Conservation (phyloP, 2,329 filamentous ascomycete species). For the Penicillium sp. region DNA sequence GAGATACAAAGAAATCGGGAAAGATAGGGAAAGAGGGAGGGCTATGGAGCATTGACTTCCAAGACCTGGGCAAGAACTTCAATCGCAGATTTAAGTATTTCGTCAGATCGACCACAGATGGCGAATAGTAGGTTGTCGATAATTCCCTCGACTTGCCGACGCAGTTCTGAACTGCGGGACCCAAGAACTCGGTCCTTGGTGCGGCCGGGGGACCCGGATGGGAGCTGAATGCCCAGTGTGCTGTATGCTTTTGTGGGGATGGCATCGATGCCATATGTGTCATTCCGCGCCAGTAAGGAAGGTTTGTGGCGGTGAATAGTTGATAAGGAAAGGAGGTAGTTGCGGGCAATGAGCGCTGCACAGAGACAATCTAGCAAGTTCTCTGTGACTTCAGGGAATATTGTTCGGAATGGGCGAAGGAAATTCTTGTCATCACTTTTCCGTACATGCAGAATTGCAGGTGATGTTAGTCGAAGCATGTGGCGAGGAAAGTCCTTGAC, state of each 20-base stretch:
- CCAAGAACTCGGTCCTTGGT: constrained; percentile 33
- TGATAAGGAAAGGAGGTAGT: constrained; percentile 38
- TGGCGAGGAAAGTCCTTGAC: constrained; percentile 37
- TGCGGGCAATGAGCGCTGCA: constrained; percentile 38
- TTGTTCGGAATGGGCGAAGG: constrained; percentile 35
- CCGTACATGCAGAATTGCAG: constrained; percentile 40
- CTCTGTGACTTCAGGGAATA: constrained; percentile 37
- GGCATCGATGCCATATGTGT: constrained; percentile 27
- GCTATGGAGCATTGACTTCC: constrained; percentile 29
- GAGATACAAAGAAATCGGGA: not conserved
- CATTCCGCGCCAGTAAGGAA: constrained; percentile 18
- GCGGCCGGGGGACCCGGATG: constrained; percentile 24
- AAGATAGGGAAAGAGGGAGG: constrained; percentile 4
- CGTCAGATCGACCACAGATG: constrained; percentile 37
- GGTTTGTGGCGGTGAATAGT: constrained; percentile 24
- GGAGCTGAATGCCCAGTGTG: constrained; percentile 34
- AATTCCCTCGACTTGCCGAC: constrained; percentile 33
- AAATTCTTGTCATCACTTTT: constrained; percentile 38
- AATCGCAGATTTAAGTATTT: constrained; percentile 38
- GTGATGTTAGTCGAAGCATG: constrained; percentile 39
- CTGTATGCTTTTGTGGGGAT: constrained; percentile 36
- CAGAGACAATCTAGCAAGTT: constrained; percentile 39
- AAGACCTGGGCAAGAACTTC: constrained; percentile 41
- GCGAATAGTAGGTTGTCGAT: constrained; percentile 39
- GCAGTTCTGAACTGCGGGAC: constrained; percentile 32